Percentiles rank a stretch among this genome's conserved stretches.
phyloP scores from a whole-genome alignment of 148 eudicot species.

The Cornus florida region DNA sequence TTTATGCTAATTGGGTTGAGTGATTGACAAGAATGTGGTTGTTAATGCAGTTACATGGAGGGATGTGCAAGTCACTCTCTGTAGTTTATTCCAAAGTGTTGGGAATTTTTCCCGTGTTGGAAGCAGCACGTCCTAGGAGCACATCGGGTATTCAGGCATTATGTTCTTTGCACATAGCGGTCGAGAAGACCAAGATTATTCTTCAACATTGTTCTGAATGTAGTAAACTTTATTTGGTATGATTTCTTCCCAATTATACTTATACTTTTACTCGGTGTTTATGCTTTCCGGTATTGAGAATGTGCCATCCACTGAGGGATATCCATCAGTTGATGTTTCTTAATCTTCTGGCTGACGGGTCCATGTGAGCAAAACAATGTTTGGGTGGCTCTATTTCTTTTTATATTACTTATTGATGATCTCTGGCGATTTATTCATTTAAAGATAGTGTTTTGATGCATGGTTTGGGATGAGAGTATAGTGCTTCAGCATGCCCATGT shows the following conservation, averaged over 20 bases:
- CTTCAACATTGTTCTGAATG: constrained; percentile 92
- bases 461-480: no score
- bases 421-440: no score
- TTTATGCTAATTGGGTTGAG: not conserved
- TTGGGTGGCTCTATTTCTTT: not conserved
- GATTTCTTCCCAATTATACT: constrained; percentile 13
- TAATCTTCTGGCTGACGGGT: not conserved
- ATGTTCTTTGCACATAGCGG: constrained; percentile 87
- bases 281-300: not conserved
- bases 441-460: no score
- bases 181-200: constrained; percentile 84
- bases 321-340: constrained; percentile 4
- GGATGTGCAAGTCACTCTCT: constrained; percentile 77
- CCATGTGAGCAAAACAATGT: not conserved
- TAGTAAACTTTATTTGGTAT: constrained; percentile 94
- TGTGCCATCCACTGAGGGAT: not conserved
- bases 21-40: constrained; percentile 11
- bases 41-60: constrained; percentile 84
- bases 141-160: constrained; percentile 94
- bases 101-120: constrained; percentile 80
- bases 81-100: constrained; percentile 67
- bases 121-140: constrained; percentile 94
- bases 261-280: not conserved
- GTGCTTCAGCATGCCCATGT: no score
- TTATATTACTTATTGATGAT: not conserved